Base-by-base conservation (phyloP, 495 filamentous ascomycete species). In the Letharia lupina region DNA sequence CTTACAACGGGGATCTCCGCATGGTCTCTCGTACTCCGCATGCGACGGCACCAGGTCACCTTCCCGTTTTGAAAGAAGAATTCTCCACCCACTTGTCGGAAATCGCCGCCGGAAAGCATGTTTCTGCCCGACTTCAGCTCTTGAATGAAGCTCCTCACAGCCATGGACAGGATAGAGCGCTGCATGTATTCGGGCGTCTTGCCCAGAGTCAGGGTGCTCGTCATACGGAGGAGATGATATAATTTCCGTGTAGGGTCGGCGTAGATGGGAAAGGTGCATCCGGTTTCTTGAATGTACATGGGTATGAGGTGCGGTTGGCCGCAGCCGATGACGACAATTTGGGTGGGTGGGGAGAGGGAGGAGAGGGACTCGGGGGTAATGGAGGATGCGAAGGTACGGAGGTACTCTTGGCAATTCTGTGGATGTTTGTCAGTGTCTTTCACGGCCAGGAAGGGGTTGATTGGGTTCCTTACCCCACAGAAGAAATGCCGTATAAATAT, bases 401-500 rank as follows among this genome's bases (percentile, higher is more conserved):
- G 74, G 77, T 89, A 93, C 72, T 90, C 84, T 76, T 91, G 86
- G 77, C 86, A 89, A 72, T 86, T 86, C 86, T 88, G 70, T 47
- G 70, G 45, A 42, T 37, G 23, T 42, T 6, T 35, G 56, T 64
- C 13, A 65, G 58, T 48, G 28, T 50, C 10, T 4, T 45, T 61
- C 7, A 15, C 31, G 0, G 23, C 31, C 12, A 57, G 39, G 33
- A 15, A 10, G 40, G 10, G 35, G 13, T n/a, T 45, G 12, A 16
- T 9, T 44, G 52, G 40, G 69, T 15, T 40, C 61, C 91, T 77
- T 80, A 90, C 90, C 3, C 91, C 90, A 70, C 91, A 96, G 80
- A 90, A 93, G 78, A 96, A 96, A 75, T 96, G 91, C 33, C 91
- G 82, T 57, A 96, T 82, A 70, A 96, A 96, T 61, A 95, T 85